Conservation (phyloP, 106 monocot genomes). For the Acorus gramineus region DNA sequence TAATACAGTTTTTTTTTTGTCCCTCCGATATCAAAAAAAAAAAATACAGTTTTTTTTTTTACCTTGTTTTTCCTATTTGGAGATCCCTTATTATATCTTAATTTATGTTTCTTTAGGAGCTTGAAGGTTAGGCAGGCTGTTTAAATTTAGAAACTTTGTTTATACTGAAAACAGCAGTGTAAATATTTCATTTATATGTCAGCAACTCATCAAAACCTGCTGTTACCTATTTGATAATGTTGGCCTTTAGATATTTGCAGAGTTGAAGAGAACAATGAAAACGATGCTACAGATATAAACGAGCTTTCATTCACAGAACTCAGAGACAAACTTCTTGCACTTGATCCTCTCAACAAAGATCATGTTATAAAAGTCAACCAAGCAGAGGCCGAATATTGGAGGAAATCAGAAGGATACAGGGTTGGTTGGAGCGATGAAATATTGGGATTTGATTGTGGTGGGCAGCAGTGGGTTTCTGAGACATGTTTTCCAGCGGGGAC, state of each 20-base stretch:
- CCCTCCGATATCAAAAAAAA: no score
- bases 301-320: constrained; percentile 79
- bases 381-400: constrained; percentile 95
- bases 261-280: constrained; percentile 18
- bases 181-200: not conserved
- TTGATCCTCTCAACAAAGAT: constrained; percentile 89
- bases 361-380: constrained; percentile 72
- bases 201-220: not conserved
- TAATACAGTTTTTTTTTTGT: not conserved
- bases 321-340: constrained; percentile 83
- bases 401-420: constrained; percentile 80
- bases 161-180: no score
- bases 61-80: no score
- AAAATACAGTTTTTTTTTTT: not conserved
- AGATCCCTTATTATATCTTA: no score
- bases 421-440: constrained; percentile 94
- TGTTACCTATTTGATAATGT: constrained; percentile 6
- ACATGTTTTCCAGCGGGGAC: constrained; percentile 79
- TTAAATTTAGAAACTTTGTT: no score
- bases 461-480: constrained; percentile 92
- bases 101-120: no score
- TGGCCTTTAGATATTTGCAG: constrained; percentile 40
- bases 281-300: constrained; percentile 42
- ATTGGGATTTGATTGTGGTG: constrained; percentile 87
- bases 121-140: no score